Evolutionary conservation across 257 asterid genomes (phyloP), one percentile per base, ranked within the genome.

Genomic region (Oldenlandia corymbosa): DNA sequence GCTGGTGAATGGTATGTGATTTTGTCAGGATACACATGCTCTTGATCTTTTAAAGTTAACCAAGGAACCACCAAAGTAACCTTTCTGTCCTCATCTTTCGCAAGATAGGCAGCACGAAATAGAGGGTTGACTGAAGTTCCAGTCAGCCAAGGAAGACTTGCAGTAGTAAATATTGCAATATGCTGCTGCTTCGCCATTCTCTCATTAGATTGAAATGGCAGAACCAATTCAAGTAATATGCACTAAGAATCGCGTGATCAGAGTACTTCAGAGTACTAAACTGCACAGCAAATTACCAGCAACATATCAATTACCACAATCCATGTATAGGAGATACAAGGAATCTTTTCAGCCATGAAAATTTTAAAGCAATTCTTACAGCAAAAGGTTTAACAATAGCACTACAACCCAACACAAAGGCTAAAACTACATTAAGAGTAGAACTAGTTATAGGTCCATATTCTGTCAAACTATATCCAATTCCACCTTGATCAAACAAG

Each of bases 131-230:
- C 96, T 27, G 99, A 78, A 59, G 99, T 92, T 71, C 99, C 99
- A 55, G 99, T 92, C 62, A 92, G 77, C 97, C 99, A 92, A 48
- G 97, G 99, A 68, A 92, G 90, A 88, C 99, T 92, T 12, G 99
- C 99, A 13, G 99, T 92, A n/a, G 99, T 87, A 74, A 92, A 89
- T 73, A 92, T 87, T 36, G 88, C 85, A 45, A 92, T 80, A 71
- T 89, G 74, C 28, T 63, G 74, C 65, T 72, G 66, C 74, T 62
- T 70, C 31, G 68, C 80, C 75, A 74, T 78, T 28, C 11, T 41
- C 23, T 63, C 42, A 62, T 62, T 27, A 18, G 58, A 53, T 12
- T 7, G 36, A 62, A 43, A 30, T 11, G 42, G 56, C 31, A 36
- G 16, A 49, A 4, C 60, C 24, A 20, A 28, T 54, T 54, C 62